Evolutionary conservation across 306 rosid genomes (phyloP), one percentile per base, ranked within the genome.

Genomic region (Comarum palustre): DNA sequence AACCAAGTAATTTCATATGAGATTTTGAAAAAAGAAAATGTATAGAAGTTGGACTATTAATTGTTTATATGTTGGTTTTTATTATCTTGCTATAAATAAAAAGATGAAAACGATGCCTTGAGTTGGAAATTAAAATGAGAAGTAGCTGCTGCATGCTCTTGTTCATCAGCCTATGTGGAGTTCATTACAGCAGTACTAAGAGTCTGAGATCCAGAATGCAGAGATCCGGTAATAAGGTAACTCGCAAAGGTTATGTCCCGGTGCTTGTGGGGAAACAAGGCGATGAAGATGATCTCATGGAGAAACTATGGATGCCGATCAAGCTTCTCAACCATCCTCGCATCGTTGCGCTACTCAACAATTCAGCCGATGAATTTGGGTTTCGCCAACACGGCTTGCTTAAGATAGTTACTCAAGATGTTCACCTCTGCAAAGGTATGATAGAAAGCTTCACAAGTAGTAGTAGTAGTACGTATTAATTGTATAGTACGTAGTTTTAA

Each of bases 161-260:
- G n/a, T 32, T 61, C 24, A 16, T 61, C 66, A 31, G 43, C 66
- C 22, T 61, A 61, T 34, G 24, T 61, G 22, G 3, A 32, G 66
- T 16, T 61, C 10, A 61, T 32, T 2, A 31, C 22, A 16, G 66
- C 43, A 31, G 42, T 32, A 7, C 34, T 25, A 19, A 24, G 58
- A 52, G 25, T 51, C 31, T 24, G 32, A 57, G 12, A 31, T n/a
- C n/a, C n/a, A n/a, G 19, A 12, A 58, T 57, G 36, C 3, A 25
- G 63, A 58, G 38, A 24, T 58, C 63, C 13, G 63, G 8, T 13
- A 25, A 24, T 13, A 32, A 31, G 42, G 66, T 8, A 38, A 69
- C 5, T 34, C 77, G 85, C 42, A 84, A 71, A 68, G 89, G 89
- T 20, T 64, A 74, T 17, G 81, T 85, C 8, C 89, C 84, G 20